Base-by-base conservation (phyloP, 768 basidiomycete genomes). In the Psilocybe cyanescens region DNA sequence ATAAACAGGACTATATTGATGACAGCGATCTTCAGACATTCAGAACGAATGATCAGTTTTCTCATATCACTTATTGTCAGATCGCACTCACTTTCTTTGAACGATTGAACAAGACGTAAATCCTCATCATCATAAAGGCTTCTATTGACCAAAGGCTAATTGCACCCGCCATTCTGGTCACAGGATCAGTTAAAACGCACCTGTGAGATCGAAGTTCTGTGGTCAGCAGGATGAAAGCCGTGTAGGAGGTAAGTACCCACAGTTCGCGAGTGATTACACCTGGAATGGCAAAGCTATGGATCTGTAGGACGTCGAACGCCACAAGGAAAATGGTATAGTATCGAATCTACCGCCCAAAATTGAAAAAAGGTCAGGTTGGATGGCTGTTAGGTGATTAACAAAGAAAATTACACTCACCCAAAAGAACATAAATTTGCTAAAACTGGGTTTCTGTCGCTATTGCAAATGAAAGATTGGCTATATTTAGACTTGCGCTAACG, bases 101-200 rank as follows among this genome's bases (percentile, higher is more conserved):
- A 48, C 77, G 75, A 29, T 70, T 65, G 57, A 71, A 83, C 9
- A 83, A 59, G 0, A 79, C 79, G 61, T 81, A 81, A 28, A 83
- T 71, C 8, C 81, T 72, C 17, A 83, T 62, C 65, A 81, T 80
- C 78, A 83, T 80, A 59, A 82, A 70, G 14, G 83, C 79, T 65
- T 83, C 80, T 14, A 83, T 73, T 30, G 79, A 75, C 81, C 82
- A 83, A 7, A 83, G 68, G 35, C 75, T 77, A 30, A 82, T 70
- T 1, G 78, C 81, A 8, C 82, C 81, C 4, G 75, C 74, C 8
- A 81, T 66, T 3, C 80, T 76, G 31, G 74, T 80, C 16, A 77
- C 74, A 4, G 80, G 74, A 62, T 81, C 81, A 70, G 78, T 78
- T 2, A 74, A 77, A 14, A 81, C 70, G 59, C 81, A 83, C 39